Evolutionary conservation across 2,329 filamentous ascomycete species (phyloP), one percentile per base, ranked within the genome.

Genomic region (Cercospora berteroae): DNA sequence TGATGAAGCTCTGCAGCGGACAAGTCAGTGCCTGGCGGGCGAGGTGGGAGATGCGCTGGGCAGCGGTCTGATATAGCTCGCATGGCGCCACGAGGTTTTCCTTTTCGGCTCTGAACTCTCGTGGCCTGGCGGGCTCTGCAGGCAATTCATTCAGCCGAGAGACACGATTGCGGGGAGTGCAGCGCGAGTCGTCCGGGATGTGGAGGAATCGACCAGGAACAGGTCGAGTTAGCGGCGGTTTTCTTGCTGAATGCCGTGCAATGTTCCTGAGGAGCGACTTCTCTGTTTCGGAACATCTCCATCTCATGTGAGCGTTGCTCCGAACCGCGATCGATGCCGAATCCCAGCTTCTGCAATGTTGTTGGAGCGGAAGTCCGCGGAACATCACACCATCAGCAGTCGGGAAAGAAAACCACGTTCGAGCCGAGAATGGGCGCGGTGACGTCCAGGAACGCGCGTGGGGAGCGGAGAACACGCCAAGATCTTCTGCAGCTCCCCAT

Each of bases 171-270:
- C 60, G 60, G 60, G 60, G 60, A 50, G 55, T 9, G 55, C 25
- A 25, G 39, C 18, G 16, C 39, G 39, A 8, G 44, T 18, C n/a
- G 25, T 33, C 36, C 63, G 63, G 63, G 63, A 65, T 65, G 63
- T 65, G 63, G 63, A 65, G 63, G 63, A 48, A 18, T 5, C 13
- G 25, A 36, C n/a, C 23, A 59, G 60, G 55, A 50, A 48, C 50
- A 27, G 50, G 48, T 16, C 23, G n/a, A n/a, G n/a, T n/a, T 64
- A 48, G 55, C 62, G 63, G 63, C 52, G 36, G 20, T 27, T 23
- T 61, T 61, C 18, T 23, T 23, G 42, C 42, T 18, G 33, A 25
- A 25, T 23, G 59, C 59, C 20, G 20, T 50, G 59, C 59, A 0
- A 50, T 50, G n/a, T 50, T n/a, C 36, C 36, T 16, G 36, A 39